Percentiles rank a stretch among this genome's conserved stretches.
These are phyloP conservation scores for Bipolaris gigantea DNA, from an alignment of 2,329 filamentous ascomycete genomes.

Conservation along the genomic window DNA sequence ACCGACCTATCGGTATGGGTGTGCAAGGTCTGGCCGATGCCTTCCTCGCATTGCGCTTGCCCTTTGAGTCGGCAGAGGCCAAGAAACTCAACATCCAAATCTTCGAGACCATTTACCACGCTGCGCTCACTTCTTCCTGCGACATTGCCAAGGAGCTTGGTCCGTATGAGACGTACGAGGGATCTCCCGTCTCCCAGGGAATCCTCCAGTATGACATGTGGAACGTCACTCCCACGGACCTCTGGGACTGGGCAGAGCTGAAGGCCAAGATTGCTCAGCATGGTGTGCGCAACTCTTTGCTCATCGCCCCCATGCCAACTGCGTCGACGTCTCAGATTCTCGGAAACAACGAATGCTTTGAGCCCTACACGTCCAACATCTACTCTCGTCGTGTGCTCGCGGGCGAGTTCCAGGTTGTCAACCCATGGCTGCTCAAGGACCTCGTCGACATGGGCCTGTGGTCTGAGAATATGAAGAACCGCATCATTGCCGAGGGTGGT, in stretches of 20 bases:
- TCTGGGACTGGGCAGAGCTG: conserved; percentile 93
- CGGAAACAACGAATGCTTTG: conserved; percentile 99
- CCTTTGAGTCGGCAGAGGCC: conserved; percentile 95
- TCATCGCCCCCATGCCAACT: conserved; percentile 97
- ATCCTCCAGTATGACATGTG: conserved; percentile 99
- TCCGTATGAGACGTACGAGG: conserved; percentile 86
- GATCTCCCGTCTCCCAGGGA: conserved; percentile 90
- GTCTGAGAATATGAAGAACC: conserved; percentile 99
- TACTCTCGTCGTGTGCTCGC: conserved; percentile 97
- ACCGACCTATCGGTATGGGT: conserved; percentile 93
- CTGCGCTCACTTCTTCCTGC: conserved; percentile 83
- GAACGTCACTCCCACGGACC: conserved; percentile 87
- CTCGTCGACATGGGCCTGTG: conserved; percentile 96
- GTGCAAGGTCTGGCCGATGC: conserved; percentile 97
- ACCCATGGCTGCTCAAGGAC: conserved; percentile 97
- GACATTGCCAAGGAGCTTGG: conserved; percentile 83
- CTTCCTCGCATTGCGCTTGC: conserved; percentile 94
- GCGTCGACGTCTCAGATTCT: conserved; percentile 97
- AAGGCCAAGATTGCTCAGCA: conserved; percentile 91
- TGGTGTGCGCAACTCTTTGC: conserved; percentile 91
- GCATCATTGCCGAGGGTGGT: conserved; percentile 95
- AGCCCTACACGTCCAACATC: conserved; percentile 99
- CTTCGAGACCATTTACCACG: conserved; percentile 99
- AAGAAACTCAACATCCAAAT: conserved; percentile 95
- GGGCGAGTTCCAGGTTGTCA: conserved; percentile 98